Evolutionary conservation across 345 rosid genomes (phyloP).

Genomic region (Jatropha curcas): DNA sequence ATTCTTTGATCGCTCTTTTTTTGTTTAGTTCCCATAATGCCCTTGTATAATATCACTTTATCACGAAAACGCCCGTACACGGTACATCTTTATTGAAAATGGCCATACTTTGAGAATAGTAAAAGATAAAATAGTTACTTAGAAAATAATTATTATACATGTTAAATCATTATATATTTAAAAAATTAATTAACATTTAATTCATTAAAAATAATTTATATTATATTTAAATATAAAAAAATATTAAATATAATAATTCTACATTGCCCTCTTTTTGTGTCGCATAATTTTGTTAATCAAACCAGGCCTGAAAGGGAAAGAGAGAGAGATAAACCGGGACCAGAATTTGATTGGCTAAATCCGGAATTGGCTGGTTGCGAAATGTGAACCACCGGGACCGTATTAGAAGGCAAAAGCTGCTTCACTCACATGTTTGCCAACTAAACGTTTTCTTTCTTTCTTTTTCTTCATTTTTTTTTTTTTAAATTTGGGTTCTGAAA

Average conservation of each 20-base stretch:
- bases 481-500: neutral
- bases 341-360: neutral
- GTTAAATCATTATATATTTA: too few relatives aligned
- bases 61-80: neutral
- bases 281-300: neutral
- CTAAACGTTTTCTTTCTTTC: constrained; percentile 18
- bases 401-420: constrained; percentile 40
- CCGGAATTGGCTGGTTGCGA: neutral
- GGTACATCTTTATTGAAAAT: too few relatives aligned
- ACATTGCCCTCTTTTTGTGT: too few relatives aligned
- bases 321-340: neutral
- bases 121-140: too few relatives aligned
- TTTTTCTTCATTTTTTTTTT: too few relatives aligned
- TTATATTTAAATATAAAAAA: too few relatives aligned
- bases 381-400: neutral
- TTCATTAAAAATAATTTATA: too few relatives aligned
- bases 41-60: neutral
- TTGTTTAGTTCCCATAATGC: neutral
- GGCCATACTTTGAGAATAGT: too few relatives aligned
- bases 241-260: too few relatives aligned
- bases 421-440: constrained; percentile 51
- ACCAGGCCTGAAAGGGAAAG: neutral
- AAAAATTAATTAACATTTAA: too few relatives aligned
- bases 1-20: neutral
- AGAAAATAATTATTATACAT: too few relatives aligned